These are phyloP conservation scores for Solanum paucissectum DNA, from an alignment of 257 asterid species.

Conservation along the genomic window DNA sequence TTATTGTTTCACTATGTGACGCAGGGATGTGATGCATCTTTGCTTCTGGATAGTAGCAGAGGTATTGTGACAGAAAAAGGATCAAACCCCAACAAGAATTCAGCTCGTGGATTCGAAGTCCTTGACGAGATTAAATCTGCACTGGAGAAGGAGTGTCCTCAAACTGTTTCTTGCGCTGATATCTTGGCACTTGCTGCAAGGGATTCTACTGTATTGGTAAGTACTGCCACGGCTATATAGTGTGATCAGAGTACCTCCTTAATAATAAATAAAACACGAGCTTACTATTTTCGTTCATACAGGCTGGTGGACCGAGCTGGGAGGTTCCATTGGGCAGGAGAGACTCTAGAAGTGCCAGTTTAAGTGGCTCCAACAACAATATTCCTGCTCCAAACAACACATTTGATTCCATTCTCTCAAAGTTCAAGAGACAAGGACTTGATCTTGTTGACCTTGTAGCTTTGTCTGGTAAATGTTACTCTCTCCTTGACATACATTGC, in stretches of 20 bases:
- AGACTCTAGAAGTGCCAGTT: conserved; percentile 73
- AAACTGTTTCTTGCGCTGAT: conserved; percentile 86
- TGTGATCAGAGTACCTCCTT: background rate
- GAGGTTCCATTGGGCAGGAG: conserved; percentile 82
- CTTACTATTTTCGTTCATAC: background rate
- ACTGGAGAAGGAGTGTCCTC: conserved; percentile 71
- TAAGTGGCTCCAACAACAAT: conserved; percentile 79
- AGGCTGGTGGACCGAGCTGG: conserved; percentile 87
- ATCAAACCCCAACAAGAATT: conserved; percentile 66
- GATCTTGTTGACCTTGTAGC: conserved; percentile 80
- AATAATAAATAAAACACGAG: background rate
- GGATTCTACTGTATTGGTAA: conserved; percentile 71
- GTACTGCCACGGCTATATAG: background rate
- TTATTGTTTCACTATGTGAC: background rate
- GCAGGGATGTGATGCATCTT: conserved; percentile 93
- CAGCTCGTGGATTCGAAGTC: conserved; percentile 76
- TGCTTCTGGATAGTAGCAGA: conserved; percentile 57
- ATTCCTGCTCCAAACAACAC: conserved; percentile 95
- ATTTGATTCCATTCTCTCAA: conserved; percentile 72
- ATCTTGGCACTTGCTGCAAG: conserved; percentile 75
- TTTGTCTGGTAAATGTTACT: conserved; percentile 45
- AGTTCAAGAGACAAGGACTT: conserved; percentile 64
- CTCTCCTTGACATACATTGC: background rate
- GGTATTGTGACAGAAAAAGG: conserved; percentile 51
- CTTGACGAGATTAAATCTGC: conserved; percentile 78